Conservation (phyloP, 202 grass and related monocot genomes). For the Cymbopogon flexuosus region DNA sequence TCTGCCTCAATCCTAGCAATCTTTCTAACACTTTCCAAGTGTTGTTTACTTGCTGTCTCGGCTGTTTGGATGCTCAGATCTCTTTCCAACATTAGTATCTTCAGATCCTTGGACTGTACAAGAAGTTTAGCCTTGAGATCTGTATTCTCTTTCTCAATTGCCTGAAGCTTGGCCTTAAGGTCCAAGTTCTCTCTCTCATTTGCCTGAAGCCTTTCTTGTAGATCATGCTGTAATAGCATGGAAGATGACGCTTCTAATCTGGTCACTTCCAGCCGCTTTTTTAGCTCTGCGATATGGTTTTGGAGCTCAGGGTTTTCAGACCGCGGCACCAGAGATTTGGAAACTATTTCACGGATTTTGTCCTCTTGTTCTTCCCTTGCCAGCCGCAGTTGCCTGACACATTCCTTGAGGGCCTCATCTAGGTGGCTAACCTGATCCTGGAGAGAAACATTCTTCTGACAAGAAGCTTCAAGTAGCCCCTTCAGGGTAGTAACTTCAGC, state of each 20-base stretch:
- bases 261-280: slow-evolving; percentile 38
- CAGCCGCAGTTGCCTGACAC: slow-evolving; percentile 82
- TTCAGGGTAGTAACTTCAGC: slow-evolving; percentile 65
- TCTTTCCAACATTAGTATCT: slow-evolving; percentile 72
- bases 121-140: slow-evolving; percentile 69
- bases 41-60: slow-evolving; percentile 85
- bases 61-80: slow-evolving; percentile 87
- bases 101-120: slow-evolving; percentile 56
- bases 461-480: slow-evolving; percentile 64
- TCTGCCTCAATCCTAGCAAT: slow-evolving; percentile 82
- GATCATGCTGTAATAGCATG: slow-evolving; percentile 35
- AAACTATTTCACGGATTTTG: slow-evolving; percentile 51
- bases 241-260: slow-evolving; percentile 38
- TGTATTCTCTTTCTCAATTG: slow-evolving; percentile 60
- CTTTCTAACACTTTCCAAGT: slow-evolving; percentile 79
- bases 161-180: slow-evolving; percentile 57
- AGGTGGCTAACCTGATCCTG: slow-evolving; percentile 69
- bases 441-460: slow-evolving; percentile 68
- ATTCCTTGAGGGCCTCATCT: slow-evolving; percentile 83
- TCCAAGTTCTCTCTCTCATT: slow-evolving; percentile 67
- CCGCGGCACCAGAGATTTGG: slow-evolving; percentile 40
- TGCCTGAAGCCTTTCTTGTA: slow-evolving; percentile 51
- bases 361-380: slow-evolving; percentile 65
- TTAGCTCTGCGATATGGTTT: slow-evolving; percentile 55
- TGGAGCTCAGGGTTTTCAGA: slow-evolving; percentile 51